phyloP scores from a whole-genome alignment of 2,329 filamentous ascomycete genomes.

The Trichoderma simmonsii region DNA sequence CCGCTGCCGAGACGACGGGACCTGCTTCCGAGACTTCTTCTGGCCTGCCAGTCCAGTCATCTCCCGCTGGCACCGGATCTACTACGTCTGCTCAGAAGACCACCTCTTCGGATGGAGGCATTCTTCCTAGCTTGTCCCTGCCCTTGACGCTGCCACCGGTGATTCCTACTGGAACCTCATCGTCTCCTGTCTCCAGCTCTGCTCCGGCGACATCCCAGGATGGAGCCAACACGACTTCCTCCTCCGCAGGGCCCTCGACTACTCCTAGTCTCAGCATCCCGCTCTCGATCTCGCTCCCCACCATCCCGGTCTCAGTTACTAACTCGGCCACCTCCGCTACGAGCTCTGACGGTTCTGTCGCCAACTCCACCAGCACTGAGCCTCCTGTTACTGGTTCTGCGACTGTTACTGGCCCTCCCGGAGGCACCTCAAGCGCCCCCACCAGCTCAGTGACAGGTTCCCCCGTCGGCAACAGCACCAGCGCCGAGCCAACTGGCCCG shows the following conservation, averaged over 20 bases:
- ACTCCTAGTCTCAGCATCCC: conserved; percentile 15
- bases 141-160: conserved; percentile 8
- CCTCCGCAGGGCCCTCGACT: neutral
- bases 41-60: conserved; percentile 10
- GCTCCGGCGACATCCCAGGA: conserved; percentile 17
- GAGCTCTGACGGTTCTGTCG: conserved; percentile 1
- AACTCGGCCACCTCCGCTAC: neutral
- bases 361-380: conserved; percentile 14
- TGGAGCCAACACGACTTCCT: conserved; percentile 15
- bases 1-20: neutral
- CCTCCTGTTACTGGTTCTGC: conserved; percentile 7
- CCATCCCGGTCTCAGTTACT: neutral
- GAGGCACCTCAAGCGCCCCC: neutral
- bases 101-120: conserved; percentile 20
- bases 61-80: conserved; percentile 1
- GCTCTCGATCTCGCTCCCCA: conserved; percentile 15
- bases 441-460: neutral
- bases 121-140: conserved; percentile 2
- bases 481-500: neutral
- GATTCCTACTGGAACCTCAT: neutral
- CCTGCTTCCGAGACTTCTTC: neutral
- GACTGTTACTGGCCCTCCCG: neutral
- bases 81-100: conserved; percentile 3
- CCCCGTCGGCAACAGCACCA: conserved; percentile 1
- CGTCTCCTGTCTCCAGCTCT: neutral